Evolutionary conservation across 1,139 yeast species (phyloP), one percentile per base, ranked within the genome.

Genomic region (Scheffersomyces quercinus): DNA sequence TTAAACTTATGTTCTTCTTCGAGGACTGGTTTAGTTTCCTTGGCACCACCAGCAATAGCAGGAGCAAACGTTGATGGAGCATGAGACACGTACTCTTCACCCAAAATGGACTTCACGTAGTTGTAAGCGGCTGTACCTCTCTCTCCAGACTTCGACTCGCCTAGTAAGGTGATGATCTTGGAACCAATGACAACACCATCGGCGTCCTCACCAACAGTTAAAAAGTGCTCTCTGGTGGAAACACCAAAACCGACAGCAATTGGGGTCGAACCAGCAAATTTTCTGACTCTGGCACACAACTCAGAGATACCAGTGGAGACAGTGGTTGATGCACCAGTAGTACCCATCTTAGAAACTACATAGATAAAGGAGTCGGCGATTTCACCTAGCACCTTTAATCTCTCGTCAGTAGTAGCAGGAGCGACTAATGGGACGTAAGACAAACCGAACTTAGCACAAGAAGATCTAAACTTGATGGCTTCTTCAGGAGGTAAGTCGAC

Each of bases 401-500:
- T 82, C 47, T 86, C 95, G 61, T 91, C 91, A 35, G 96, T 86
- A 37, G 99, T 93, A 28, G 96, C 88, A 36, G 99, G 99, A 2
- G 99, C 98, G 41, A 93, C 96, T 49, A 93, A 75, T 35, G 99
- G 99, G 47, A 93, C 82, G 60, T 89, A 90, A 40, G 95, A 84
- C 52, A 95, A 67, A 11, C 90, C 95, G 49, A 79, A 71, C 40
- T 74, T 69, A 31, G 85, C 65, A 64, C 96, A 88, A 42, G 75
- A 71, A 43, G 81, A 75, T 74, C 99, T 83, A 65, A 91, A 88
- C 53, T 85, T 81, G 51, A 87, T 76, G 16, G 99, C 99, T 67
- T 91, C 99, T 75, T 93, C 97, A 30, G 99, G 99, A 41, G 99
- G 99, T 58, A 93, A 76, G 68, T 93, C 99, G 35, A 93, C 98